Evolutionary conservation across 345 rosid genomes (phyloP).

Genomic region (Barbarea vulgaris): DNA sequence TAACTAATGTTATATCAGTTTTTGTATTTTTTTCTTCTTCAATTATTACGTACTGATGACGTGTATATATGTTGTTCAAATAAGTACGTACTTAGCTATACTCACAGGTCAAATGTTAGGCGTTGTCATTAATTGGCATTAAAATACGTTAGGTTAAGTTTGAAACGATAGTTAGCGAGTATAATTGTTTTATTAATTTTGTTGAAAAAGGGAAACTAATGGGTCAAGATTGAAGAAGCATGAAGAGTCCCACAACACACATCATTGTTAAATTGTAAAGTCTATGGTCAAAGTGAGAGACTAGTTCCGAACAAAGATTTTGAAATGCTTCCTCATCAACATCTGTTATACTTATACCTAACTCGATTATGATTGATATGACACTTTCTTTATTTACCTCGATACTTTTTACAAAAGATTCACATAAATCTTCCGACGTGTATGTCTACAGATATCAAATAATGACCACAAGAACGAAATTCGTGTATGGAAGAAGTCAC

Average conservation of each 20-base stretch:
- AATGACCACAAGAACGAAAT: neutral
- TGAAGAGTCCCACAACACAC: conserved; percentile 31
- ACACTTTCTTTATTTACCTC: conserved; percentile 20
- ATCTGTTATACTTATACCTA: conserved; percentile 31
- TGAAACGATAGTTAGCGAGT: conserved; percentile 25
- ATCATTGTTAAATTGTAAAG: conserved; percentile 26
- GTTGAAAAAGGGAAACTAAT: conserved; percentile 8
- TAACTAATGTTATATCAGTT: neutral
- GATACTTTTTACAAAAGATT: neutral
- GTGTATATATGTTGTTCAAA: conserved; percentile 14
- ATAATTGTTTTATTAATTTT: conserved; percentile 10
- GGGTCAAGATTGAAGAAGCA: conserved; percentile 16
- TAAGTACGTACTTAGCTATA: conserved; percentile 8
- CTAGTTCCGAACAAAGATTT: conserved; percentile 22
- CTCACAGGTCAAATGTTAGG: conserved; percentile 40
- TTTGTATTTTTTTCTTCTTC: neutral
- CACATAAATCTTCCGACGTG: neutral
- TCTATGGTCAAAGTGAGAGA: conserved; percentile 36
- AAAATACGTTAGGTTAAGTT: conserved; percentile 36
- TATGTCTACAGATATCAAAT: conserved; percentile 5
- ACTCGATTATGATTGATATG: conserved; percentile 38
- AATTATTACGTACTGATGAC: conserved; percentile 23
- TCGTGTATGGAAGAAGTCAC: neutral
- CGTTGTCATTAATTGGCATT: conserved; percentile 32
- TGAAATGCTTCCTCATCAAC: conserved; percentile 27